Conservation (phyloP, 2,329 filamentous ascomycete species). For the Cladosporium sphaerospermum region DNA sequence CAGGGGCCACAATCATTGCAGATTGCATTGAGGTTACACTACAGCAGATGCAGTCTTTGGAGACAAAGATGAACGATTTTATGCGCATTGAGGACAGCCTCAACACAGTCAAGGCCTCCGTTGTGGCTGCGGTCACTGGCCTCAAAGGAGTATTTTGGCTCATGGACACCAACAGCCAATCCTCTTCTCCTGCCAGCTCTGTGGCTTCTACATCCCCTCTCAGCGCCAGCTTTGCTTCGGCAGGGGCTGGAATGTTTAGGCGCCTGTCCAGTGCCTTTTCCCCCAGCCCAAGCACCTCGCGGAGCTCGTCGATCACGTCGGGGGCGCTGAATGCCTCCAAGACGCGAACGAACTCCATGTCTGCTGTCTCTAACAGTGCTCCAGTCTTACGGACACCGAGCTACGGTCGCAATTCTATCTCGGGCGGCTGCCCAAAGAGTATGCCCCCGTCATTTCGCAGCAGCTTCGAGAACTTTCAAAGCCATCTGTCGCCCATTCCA, state of each 20-base stretch:
- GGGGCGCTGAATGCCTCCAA: not conserved
- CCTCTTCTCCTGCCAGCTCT: constrained; percentile 11
- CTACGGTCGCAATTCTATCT: constrained; percentile 33
- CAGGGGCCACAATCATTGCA: constrained; percentile 39
- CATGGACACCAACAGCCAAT: constrained; percentile 28
- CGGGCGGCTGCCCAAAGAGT: constrained; percentile 34
- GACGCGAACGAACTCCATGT: not conserved
- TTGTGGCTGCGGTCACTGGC: constrained; percentile 36
- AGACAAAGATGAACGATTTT: constrained; percentile 38
- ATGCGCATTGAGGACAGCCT: constrained; percentile 42
- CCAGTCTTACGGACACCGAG: constrained; percentile 28
- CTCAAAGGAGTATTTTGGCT: constrained; percentile 42
- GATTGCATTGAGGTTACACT: constrained; percentile 40
- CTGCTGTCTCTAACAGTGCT: constrained; percentile 7
- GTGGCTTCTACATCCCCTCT: constrained; percentile 14
- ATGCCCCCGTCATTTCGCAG: constrained; percentile 26
- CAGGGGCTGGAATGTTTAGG: constrained; percentile 25
- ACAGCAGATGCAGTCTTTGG: constrained; percentile 35
- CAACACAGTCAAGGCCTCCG: constrained; percentile 37
- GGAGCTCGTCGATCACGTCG: constrained; percentile 21
- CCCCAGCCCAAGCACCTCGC: constrained; percentile 8
- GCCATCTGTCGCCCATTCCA: constrained; percentile 35
- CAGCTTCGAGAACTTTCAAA: constrained; percentile 16
- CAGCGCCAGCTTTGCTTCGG: constrained; percentile 23
- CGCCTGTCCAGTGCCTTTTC: constrained; percentile 30